Base-by-base conservation (phyloP, 352 stramenopile genomes). In the Pythium monospermum region DNA sequence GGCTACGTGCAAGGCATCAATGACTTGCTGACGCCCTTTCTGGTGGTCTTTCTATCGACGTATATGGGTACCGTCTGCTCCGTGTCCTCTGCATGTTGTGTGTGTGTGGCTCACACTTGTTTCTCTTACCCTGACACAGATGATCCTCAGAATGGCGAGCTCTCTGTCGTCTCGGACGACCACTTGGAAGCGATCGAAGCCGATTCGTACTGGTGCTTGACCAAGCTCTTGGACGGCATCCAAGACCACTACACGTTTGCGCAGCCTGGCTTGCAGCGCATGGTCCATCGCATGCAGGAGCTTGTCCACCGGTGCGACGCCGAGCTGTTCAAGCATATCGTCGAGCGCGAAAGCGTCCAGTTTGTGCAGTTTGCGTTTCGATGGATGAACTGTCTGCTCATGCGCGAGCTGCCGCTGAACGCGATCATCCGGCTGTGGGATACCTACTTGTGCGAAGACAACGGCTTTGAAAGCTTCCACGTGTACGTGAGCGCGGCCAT, bases 1-100 rank as follows among this genome's bases (percentile, higher is more conserved):
- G 94, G 91, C 44, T 99, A 99, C 72, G 97, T 99, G 27, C 96
- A 99, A 69, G 97, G 97, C 36, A 99, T 99, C 58, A 99, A 99
- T 69, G 97, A 99, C 71, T 68, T 99, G 31, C 83, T 98, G 22
- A 98, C 95, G 23, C 96, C 97, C 0, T 96, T 99, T 43, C 72
- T 99, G 57, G 76, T 97, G 18, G 96, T 99, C 8, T 99, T 99
- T 73, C 73, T 98, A 22, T 91, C 81, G n/a, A 59, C 64, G 46
- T 90, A 75, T 49, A 66, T 87, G 48, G 81, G 81, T 91, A 64
- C 48, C 68, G 48, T 2, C 16, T 25, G 3, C 11, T 50, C n/a
- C n/a, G n/a, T 19, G 5, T 55, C 36, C 11, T 18, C 3, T 36
- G 45, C 10, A 5, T 42, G 16, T 18, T 40, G n/a, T 19, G 4